Evolutionary conservation across 2,329 filamentous ascomycete species (phyloP).

Genomic region (Amylocarpus encephaloides): DNA sequence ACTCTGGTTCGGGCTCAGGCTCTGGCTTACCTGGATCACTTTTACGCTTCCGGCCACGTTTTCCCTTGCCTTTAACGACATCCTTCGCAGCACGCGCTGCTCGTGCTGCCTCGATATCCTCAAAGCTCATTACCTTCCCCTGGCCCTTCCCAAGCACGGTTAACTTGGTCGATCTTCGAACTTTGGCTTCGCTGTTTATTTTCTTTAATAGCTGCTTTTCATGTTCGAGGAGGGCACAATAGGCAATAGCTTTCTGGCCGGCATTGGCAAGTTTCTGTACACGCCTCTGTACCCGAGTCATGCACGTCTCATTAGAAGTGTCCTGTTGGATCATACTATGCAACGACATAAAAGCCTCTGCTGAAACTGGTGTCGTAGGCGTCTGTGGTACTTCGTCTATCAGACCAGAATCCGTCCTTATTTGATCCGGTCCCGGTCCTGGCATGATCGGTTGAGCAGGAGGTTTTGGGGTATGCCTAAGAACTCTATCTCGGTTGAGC

Average conservation of each 20-base stretch:
- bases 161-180: neutral
- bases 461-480: neutral
- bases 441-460: neutral
- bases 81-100: conserved; percentile 15
- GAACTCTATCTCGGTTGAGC: neutral
- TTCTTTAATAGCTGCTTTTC: conserved; percentile 1
- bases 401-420: conserved; percentile 8
- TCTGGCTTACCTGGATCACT: conserved; percentile 1
- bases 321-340: neutral
- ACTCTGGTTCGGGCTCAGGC: neutral
- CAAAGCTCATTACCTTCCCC: conserved; percentile 29
- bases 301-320: neutral
- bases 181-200: neutral
- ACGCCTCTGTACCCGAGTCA: neutral
- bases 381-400: conserved; percentile 12
- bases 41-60: conserved; percentile 14
- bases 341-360: neutral
- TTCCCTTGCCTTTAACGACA: conserved; percentile 11
- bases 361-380: neutral
- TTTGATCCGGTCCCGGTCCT: neutral
- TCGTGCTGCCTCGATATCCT: conserved; percentile 24
- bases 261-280: conserved; percentile 2
- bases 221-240: neutral
- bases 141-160: neutral
- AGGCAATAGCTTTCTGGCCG: neutral